These are phyloP conservation scores for Fusarium marasasianum DNA, from an alignment of 2,329 filamentous ascomycete genomes.

Conservation along the genomic window DNA sequence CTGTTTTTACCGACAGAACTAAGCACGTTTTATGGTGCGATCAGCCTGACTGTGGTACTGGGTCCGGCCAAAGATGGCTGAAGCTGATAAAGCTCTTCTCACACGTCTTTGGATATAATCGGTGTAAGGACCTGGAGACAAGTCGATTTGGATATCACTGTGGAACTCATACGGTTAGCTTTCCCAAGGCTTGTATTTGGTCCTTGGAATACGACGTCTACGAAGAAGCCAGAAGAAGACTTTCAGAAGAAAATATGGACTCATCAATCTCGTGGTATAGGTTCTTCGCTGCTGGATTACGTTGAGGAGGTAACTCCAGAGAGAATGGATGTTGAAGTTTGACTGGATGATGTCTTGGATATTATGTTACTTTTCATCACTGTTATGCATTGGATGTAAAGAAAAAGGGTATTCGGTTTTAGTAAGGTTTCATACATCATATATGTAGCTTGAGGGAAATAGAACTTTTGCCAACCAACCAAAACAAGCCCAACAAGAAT, in stretches of 20 bases:
- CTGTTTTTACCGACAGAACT: neutral
- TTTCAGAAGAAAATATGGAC: accelerated
- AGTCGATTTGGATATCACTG: neutral
- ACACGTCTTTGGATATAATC: too few relatives aligned
- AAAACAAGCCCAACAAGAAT: too few relatives aligned
- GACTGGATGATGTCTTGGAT: neutral
- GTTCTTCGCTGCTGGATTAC: neutral
- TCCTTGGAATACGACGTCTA: neutral
- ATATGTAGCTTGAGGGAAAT: too few relatives aligned
- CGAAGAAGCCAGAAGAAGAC: neutral
- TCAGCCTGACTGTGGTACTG: neutral
- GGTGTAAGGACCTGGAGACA: neutral
- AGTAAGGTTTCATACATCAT: too few relatives aligned
- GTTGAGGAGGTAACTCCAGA: accelerated
- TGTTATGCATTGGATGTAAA: too few relatives aligned
- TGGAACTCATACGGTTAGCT: neutral
- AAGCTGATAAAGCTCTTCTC: neutral
- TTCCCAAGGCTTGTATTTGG: neutral
- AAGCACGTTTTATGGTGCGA: constrained; percentile 10
- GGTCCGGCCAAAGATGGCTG: neutral
- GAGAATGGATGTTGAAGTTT: accelerated
- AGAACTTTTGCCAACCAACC: too few relatives aligned
- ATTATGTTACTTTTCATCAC: neutral
- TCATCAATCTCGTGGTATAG: accelerated
- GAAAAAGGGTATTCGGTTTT: too few relatives aligned